Conservation (phyloP, 805 yeast species). For the Diddensiella santjacobensis region DNA sequence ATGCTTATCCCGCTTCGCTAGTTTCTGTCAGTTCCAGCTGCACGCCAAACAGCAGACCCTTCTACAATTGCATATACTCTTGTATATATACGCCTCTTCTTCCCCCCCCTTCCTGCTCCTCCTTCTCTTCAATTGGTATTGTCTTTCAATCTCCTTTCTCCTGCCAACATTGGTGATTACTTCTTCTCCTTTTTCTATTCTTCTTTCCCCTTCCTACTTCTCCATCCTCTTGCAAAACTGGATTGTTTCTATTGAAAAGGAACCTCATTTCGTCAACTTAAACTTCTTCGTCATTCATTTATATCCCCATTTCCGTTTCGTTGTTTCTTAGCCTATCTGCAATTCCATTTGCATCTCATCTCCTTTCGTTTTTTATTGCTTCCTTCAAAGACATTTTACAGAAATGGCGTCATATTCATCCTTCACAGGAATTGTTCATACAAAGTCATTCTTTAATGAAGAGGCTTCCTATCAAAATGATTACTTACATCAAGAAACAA, state of each 20-base stretch:
- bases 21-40: no score
- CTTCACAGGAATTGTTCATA: background rate
- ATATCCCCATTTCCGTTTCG: background rate
- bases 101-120: slow-evolving; percentile 1
- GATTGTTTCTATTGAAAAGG: background rate
- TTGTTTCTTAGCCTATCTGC: background rate
- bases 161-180: background rate
- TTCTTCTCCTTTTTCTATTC: background rate
- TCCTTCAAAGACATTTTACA: background rate
- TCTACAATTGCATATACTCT: background rate
- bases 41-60: background rate
- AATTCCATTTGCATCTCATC: background rate
- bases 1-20: slow-evolving; percentile 3
- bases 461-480: background rate
- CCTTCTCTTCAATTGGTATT: no score
- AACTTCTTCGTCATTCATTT: background rate
- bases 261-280: background rate
- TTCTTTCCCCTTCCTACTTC: background rate
- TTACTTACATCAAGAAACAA: background rate
- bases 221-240: background rate
- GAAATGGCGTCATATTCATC: slow-evolving; percentile 1
- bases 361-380: background rate
- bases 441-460: background rate
- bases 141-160: no score
- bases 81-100: background rate